Evolutionary conservation across 495 filamentous ascomycete genomes (phyloP).

Genomic region (Lepidopterella palustris): DNA sequence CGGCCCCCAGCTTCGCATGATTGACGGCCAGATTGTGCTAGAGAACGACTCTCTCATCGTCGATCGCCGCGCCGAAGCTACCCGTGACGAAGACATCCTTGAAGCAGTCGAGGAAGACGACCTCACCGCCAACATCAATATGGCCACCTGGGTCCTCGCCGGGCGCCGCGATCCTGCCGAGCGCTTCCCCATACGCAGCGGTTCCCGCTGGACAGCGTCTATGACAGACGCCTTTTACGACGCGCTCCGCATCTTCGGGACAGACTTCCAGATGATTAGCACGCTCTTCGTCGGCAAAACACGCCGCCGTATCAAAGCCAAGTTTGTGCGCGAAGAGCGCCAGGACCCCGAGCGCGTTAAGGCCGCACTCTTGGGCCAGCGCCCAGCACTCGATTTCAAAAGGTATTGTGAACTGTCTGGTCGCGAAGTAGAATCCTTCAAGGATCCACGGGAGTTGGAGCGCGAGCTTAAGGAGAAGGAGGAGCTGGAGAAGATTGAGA

Average conservation of each 20-base stretch:
- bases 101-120: slow-evolving; percentile 77
- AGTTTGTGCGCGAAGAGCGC: slow-evolving; percentile 90
- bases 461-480: slow-evolving; percentile 27
- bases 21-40: slow-evolving; percentile 79
- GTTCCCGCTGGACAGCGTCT: slow-evolving; percentile 66
- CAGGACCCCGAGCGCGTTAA: slow-evolving; percentile 63
- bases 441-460: slow-evolving; percentile 27
- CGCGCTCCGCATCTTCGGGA: slow-evolving; percentile 79
- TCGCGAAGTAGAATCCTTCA: slow-evolving; percentile 19
- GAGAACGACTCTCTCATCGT: slow-evolving; percentile 72
- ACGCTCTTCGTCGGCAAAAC: slow-evolving; percentile 71
- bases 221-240: slow-evolving; percentile 81
- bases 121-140: slow-evolving; percentile 69
- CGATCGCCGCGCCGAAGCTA: slow-evolving; percentile 65
- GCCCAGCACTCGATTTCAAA: slow-evolving; percentile 31
- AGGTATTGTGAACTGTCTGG: slow-evolving; percentile 29
- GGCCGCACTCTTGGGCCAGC: slow-evolving; percentile 47
- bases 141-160: slow-evolving; percentile 59
- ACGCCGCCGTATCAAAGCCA: slow-evolving; percentile 77
- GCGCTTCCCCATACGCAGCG: slow-evolving; percentile 39
- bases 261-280: slow-evolving; percentile 84
- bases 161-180: slow-evolving; percentile 32
- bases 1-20: slow-evolving; percentile 36
- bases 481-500: slow-evolving; percentile 48
- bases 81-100: slow-evolving; percentile 47